Conservation (phyloP, 2,329 filamentous ascomycete species). For the Fusarium hainanense region DNA sequence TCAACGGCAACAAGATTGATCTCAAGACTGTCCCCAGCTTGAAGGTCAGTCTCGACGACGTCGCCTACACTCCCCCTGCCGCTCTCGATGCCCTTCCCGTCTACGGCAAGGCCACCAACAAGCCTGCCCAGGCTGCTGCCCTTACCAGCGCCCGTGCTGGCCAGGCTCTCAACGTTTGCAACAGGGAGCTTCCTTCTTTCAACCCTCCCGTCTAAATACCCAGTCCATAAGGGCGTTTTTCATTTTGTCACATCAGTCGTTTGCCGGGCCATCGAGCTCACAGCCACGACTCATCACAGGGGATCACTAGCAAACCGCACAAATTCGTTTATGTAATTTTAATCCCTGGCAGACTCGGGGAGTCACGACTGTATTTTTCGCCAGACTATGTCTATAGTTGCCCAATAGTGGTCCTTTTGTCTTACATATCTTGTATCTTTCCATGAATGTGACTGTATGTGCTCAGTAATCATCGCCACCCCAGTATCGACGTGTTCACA, state of each 20-base stretch:
- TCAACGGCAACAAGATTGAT: slow-evolving; percentile 53
- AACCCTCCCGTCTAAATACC: slow-evolving; percentile 30
- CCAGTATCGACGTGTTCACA: background rate
- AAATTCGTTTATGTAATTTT: slow-evolving; percentile 42
- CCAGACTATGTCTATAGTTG: slow-evolving; percentile 43
- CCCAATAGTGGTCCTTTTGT: slow-evolving; percentile 35
- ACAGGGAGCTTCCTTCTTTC: slow-evolving; percentile 35
- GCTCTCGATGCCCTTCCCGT: slow-evolving; percentile 46
- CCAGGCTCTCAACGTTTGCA: slow-evolving; percentile 38
- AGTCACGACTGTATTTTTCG: slow-evolving; percentile 38
- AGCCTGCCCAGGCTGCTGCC: slow-evolving; percentile 35
- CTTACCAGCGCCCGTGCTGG: slow-evolving; percentile 30
- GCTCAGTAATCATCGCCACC: background rate
- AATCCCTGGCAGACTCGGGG: slow-evolving; percentile 38
- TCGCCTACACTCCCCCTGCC: slow-evolving; percentile 44
- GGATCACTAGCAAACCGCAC: slow-evolving; percentile 41
- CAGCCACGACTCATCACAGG: slow-evolving; percentile 13
- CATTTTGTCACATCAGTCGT: slow-evolving; percentile 15
- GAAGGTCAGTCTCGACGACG: slow-evolving; percentile 46
- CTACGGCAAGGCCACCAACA: slow-evolving; percentile 34
- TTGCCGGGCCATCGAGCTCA: background rate
- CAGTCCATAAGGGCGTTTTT: slow-evolving; percentile 10
- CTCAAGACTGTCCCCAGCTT: slow-evolving; percentile 52
- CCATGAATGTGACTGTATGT: background rate
- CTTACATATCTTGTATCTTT: background rate